These are phyloP conservation scores for Linum usitatissimum DNA, from an alignment of 345 rosid genomes.

Conservation along the genomic window DNA sequence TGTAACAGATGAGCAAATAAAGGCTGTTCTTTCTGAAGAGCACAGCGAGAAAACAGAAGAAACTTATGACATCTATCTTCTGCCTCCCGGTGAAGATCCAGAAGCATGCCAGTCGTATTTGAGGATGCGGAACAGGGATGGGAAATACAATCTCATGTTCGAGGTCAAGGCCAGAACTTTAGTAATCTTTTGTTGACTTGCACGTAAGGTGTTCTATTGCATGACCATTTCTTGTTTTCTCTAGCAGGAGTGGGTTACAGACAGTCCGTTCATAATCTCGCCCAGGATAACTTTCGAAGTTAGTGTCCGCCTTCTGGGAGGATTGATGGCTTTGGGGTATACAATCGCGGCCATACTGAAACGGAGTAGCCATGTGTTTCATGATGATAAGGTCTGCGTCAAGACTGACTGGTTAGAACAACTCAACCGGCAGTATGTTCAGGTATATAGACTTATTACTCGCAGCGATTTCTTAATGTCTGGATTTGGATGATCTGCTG, in stretches of 20 bases:
- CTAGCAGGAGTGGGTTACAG: conserved; percentile 96
- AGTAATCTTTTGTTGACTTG: neutral
- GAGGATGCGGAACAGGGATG: conserved; percentile 98
- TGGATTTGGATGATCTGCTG: neutral
- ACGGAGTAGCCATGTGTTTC: conserved; percentile 84
- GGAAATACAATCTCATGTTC: conserved; percentile 96
- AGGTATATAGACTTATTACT: conserved; percentile 34
- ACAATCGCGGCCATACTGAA: conserved; percentile 87
- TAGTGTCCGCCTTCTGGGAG: conserved; percentile 90
- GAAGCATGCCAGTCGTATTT: conserved; percentile 98
- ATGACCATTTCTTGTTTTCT: conserved; percentile 15
- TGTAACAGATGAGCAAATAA: conserved; percentile 66
- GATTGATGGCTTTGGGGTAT: conserved; percentile 95
- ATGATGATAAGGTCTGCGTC: conserved; percentile 56
- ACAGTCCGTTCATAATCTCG: conserved; percentile 89
- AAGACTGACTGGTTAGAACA: conserved; percentile 98
- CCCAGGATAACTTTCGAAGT: conserved; percentile 98
- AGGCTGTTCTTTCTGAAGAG: conserved; percentile 50
- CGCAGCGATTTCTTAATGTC: neutral
- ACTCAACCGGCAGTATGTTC: conserved; percentile 78
- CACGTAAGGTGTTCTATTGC: conserved; percentile 7
- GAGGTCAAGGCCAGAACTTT: conserved; percentile 44
- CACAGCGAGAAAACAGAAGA: conserved; percentile 67
- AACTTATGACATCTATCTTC: conserved; percentile 95
- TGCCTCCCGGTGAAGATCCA: conserved; percentile 99